Percentiles rank a stretch among this genome's conserved stretches.
Conservation (phyloP, 1,284 basidiomycete species). For the Trichosporon inkin region DNA sequence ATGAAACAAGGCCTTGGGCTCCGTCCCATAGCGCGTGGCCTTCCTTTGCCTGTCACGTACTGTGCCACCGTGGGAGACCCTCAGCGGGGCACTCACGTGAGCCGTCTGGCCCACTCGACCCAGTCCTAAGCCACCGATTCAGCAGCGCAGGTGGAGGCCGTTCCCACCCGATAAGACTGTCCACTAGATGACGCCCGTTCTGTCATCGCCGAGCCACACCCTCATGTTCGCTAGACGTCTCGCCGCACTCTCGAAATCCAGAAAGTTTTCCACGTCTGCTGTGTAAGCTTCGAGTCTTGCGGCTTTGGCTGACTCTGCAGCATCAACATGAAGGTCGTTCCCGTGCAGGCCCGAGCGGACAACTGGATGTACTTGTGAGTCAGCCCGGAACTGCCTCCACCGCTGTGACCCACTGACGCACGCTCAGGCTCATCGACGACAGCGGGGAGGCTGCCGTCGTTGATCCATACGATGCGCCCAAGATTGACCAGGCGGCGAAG, state of each 20-base stretch:
- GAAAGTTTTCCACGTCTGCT: background rate
- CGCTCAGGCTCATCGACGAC: slow-evolving; percentile 61
- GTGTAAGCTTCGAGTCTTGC: background rate
- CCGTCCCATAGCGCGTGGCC: too few relatives aligned
- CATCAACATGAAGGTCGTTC: slow-evolving; percentile 55
- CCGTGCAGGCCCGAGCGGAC: slow-evolving; percentile 71
- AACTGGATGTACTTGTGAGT: slow-evolving; percentile 76
- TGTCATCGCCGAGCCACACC: slow-evolving; percentile 2
- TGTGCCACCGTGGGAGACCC: too few relatives aligned
- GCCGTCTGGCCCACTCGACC: background rate
- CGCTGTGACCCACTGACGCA: background rate
- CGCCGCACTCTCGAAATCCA: slow-evolving; percentile 1
- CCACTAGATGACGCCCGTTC: background rate
- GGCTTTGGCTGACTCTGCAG: background rate
- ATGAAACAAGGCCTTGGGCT: too few relatives aligned
- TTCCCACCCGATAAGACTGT: background rate
- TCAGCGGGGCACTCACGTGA: background rate
- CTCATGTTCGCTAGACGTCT: slow-evolving; percentile 1
- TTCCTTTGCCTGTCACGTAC: too few relatives aligned
- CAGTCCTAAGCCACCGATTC: background rate
- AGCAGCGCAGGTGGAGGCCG: background rate
- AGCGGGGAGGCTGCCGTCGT: slow-evolving; percentile 64
- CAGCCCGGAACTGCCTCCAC: too few relatives aligned
- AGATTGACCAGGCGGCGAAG: slow-evolving; percentile 66
- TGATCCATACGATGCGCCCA: slow-evolving; percentile 68